phyloP scores from a whole-genome alignment of 768 basidiomycete genomes.

The Leucocoprinus leucothites region DNA sequence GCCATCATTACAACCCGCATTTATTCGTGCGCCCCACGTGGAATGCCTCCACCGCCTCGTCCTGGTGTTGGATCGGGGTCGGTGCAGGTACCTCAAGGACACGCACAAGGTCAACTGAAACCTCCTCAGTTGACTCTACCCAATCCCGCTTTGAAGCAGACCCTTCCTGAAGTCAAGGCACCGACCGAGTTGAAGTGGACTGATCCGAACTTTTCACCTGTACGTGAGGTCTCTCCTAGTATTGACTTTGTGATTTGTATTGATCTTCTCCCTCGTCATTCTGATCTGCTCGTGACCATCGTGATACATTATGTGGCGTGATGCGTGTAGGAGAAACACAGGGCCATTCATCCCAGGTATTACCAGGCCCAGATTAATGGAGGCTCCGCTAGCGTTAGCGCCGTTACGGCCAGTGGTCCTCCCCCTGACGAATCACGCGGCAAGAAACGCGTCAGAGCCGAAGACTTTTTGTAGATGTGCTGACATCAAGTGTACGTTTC shows the following conservation, averaged over 20 bases:
- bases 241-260: background rate
- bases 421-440: conserved; percentile 65
- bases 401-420: background rate
- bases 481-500: background rate
- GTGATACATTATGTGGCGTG: too few species aligned
- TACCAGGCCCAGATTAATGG: conserved; percentile 30
- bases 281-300: too few species aligned
- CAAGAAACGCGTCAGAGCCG: conserved; percentile 82
- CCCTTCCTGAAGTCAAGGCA: conserved; percentile 75
- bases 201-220: conserved; percentile 79
- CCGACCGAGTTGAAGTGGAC: conserved; percentile 67
- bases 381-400: background rate
- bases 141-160: conserved; percentile 55
- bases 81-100: background rate
- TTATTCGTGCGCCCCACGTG: background rate
- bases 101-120: conserved; percentile 17
- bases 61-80: too few species aligned
- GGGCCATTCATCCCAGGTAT: conserved; percentile 64
- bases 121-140: conserved; percentile 45
- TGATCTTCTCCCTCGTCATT: background rate
- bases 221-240: conserved; percentile 23
- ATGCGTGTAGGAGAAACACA: conserved; percentile 65
- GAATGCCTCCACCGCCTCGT: background rate
- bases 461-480: conserved; percentile 65
- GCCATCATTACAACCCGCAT: too few species aligned